Percentiles rank a stretch among this genome's conserved stretches.
phyloP scores from a whole-genome alignment of 495 filamentous ascomycete genomes.

The Penicillium mononematosum region DNA sequence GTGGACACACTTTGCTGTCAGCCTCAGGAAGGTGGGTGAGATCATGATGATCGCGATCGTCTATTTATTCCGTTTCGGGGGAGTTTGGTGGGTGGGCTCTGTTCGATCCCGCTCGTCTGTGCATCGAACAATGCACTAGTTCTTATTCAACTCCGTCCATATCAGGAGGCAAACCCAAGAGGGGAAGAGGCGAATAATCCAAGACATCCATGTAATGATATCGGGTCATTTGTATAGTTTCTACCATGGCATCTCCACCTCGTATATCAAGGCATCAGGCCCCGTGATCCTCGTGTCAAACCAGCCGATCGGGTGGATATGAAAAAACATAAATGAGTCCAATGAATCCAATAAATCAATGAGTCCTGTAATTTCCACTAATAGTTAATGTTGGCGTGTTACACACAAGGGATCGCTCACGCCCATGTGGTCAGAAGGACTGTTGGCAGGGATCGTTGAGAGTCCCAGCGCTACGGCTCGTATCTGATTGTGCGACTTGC shows the following conservation, averaged over 20 bases:
- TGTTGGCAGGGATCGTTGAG: slow-evolving; percentile 1
- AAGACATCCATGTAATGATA: not conserved
- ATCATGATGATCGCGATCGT: slow-evolving; percentile 29
- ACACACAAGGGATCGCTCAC: slow-evolving; percentile 1
- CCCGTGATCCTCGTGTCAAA: slow-evolving; percentile 11
- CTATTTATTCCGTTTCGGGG: slow-evolving; percentile 27
- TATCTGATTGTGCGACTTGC: slow-evolving; percentile 1
- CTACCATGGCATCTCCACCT: not conserved
- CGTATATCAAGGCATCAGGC: not conserved
- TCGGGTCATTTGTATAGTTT: slow-evolving; percentile 2
- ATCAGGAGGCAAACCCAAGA: not conserved
- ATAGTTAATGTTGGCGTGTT: slow-evolving; percentile 5
- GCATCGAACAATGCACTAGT: not conserved
- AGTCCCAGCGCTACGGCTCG: slow-evolving; percentile 7
- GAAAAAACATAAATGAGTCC: not conserved
- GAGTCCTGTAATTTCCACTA: not conserved
- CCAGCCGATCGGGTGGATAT: slow-evolving; percentile 8
- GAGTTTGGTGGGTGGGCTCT: slow-evolving; percentile 1
- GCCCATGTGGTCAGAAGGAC: slow-evolving; percentile 11
- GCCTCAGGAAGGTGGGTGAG: slow-evolving; percentile 5
- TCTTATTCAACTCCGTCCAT: not conserved
- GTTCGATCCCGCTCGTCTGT: slow-evolving; percentile 10
- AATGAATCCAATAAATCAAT: not conserved
- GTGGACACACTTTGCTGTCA: slow-evolving; percentile 1
- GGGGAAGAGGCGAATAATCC: not conserved